Percentiles rank a stretch among this genome's conserved stretches.
These are phyloP conservation scores for Pseudonitzschia multiseries DNA, from an alignment of 108 stramenopile species.

Conservation along the genomic window DNA sequence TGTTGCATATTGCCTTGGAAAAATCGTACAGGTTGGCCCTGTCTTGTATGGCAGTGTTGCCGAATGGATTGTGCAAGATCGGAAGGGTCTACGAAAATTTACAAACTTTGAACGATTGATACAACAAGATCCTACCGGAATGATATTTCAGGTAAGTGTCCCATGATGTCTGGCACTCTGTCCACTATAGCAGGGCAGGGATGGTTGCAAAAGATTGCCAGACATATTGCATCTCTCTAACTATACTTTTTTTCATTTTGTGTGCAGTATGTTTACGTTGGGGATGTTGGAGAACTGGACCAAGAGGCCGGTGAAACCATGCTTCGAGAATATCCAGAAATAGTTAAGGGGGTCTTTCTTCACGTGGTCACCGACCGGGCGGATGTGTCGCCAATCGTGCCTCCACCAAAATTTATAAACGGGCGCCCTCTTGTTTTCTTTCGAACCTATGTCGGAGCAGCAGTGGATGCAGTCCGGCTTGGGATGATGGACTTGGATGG, in stretches of 20 bases:
- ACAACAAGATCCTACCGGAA: conserved; percentile 81
- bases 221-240: background rate
- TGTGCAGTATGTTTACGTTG: conserved; percentile 84
- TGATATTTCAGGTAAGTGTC: conserved; percentile 51
- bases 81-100: conserved; percentile 89
- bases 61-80: conserved; percentile 91
- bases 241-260: background rate
- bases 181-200: too few species aligned
- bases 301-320: conserved; percentile 91
- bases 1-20: background rate
- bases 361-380: conserved; percentile 75
- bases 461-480: conserved; percentile 71
- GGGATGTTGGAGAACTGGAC: conserved; percentile 94
- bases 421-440: conserved; percentile 90
- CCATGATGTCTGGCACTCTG: too few species aligned
- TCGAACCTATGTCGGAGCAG: conserved; percentile 93
- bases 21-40: conserved; percentile 55
- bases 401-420: conserved; percentile 76
- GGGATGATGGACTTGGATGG: conserved; percentile 83
- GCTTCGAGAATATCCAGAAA: conserved; percentile 86
- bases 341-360: conserved; percentile 90
- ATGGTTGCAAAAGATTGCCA: background rate
- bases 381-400: conserved; percentile 47
- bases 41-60: conserved; percentile 94
- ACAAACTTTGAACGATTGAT: conserved; percentile 86